Percentiles rank a stretch among this genome's conserved stretches.
Conservation (phyloP, 148 eudicot species). For the Nyssa sinensis region DNA sequence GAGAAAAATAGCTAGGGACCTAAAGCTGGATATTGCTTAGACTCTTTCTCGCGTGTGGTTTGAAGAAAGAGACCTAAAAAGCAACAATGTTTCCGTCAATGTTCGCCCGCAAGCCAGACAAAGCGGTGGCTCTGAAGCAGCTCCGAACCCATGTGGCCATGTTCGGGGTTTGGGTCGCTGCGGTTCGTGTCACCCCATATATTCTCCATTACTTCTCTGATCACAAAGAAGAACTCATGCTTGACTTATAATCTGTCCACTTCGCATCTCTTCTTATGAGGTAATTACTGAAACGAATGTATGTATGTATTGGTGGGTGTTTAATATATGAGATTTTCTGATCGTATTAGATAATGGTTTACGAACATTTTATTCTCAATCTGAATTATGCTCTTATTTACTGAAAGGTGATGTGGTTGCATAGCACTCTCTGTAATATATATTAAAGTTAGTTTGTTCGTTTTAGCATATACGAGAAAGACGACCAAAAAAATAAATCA, state of each 20-base stretch:
- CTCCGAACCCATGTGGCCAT: conserved; percentile 46
- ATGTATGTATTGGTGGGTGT: neutral
- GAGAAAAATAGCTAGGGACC: conserved; percentile 7
- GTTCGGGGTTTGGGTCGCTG: conserved; percentile 74
- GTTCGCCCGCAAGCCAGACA: conserved; percentile 74
- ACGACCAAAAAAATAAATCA: no score
- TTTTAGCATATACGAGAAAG: no score
- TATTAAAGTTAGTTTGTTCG: no score
- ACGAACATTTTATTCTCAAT: no score
- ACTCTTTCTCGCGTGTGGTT: neutral
- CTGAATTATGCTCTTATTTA: no score
- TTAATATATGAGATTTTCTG: neutral
- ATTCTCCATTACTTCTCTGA: conserved; percentile 61
- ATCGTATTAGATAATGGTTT: neutral
- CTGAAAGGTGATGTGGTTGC: no score
- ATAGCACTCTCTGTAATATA: no score
- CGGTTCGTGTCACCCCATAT: conserved; percentile 74
- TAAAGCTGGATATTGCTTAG: no score
- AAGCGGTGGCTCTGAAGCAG: conserved; percentile 70
- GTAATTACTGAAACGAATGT: conserved; percentile 4
- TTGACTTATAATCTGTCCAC: conserved; percentile 41
- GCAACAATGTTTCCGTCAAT: conserved; percentile 72
- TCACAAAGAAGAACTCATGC: conserved; percentile 56
- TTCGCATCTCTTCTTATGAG: neutral
- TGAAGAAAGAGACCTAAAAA: neutral